Percentiles rank a stretch among this genome's conserved stretches.
Evolutionary conservation across 495 filamentous ascomycete genomes (phyloP).

Genomic region (Trichoderma virens): DNA sequence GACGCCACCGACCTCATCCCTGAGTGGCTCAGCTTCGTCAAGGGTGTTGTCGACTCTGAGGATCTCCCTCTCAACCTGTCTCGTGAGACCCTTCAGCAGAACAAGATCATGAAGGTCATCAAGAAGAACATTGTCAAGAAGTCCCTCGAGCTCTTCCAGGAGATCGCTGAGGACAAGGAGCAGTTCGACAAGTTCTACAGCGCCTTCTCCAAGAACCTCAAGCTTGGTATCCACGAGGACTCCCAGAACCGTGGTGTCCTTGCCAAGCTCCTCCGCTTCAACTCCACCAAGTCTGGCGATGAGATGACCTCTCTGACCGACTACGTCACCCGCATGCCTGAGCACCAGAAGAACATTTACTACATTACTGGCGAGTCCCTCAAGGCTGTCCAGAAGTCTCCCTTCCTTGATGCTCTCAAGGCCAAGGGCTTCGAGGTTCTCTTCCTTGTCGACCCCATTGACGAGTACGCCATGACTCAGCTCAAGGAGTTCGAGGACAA

Average conservation of each 20-base stretch:
- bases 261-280: slow-evolving; percentile 97
- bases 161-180: slow-evolving; percentile 98
- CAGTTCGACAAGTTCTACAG: slow-evolving; percentile 99
- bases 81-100: slow-evolving; percentile 99
- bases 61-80: slow-evolving; percentile 98
- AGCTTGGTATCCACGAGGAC: slow-evolving; percentile 99
- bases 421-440: slow-evolving; percentile 99
- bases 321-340: slow-evolving; percentile 97
- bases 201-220: slow-evolving; percentile 99
- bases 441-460: slow-evolving; percentile 98
- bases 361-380: slow-evolving; percentile 99
- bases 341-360: slow-evolving; percentile 99
- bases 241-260: slow-evolving; percentile 89
- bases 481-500: slow-evolving; percentile 99
- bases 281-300: slow-evolving; percentile 97
- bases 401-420: slow-evolving; percentile 98
- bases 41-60: slow-evolving; percentile 99
- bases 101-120: slow-evolving; percentile 99
- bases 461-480: slow-evolving; percentile 99
- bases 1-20: slow-evolving; percentile 98
- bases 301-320: slow-evolving; percentile 89
- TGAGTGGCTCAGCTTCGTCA: slow-evolving; percentile 98
- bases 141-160: slow-evolving; percentile 95
- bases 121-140: slow-evolving; percentile 99
- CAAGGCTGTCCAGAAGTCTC: slow-evolving; percentile 95